Evolutionary conservation across 495 filamentous ascomycete species (phyloP).

Genomic region (Penicillium parvum): DNA sequence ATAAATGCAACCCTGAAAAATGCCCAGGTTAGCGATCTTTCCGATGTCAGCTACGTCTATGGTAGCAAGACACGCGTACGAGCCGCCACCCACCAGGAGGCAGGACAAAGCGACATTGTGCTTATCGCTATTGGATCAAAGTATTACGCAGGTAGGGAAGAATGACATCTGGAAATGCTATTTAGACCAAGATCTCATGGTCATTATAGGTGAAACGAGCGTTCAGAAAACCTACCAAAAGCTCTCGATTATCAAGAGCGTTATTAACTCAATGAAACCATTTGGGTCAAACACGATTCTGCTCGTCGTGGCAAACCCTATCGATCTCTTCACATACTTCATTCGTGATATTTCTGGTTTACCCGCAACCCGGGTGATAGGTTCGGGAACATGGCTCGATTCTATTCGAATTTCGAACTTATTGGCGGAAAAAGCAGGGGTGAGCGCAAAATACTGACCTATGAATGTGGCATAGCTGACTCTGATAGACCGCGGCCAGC

Average conservation of each 20-base stretch:
- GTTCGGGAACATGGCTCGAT: slow-evolving; percentile 1
- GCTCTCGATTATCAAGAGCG: slow-evolving; percentile 30
- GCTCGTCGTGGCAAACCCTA: slow-evolving; percentile 44
- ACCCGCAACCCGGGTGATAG: background rate
- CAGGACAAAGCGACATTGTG: slow-evolving; percentile 41
- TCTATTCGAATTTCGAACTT: background rate
- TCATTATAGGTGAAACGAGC: slow-evolving; percentile 34
- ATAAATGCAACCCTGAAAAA: slow-evolving; percentile 29
- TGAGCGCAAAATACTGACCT: background rate
- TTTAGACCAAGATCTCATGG: background rate
- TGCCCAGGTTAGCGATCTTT: slow-evolving; percentile 44
- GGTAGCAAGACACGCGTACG: slow-evolving; percentile 28
- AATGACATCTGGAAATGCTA: slow-evolving; percentile 3
- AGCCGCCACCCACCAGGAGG: slow-evolving; percentile 34
- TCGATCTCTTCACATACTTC: slow-evolving; percentile 43
- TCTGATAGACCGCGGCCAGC: slow-evolving; percentile 12
- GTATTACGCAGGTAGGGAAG: slow-evolving; percentile 8
- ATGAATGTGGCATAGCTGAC: background rate
- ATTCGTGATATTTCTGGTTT: slow-evolving; percentile 32
- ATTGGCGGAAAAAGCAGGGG: background rate
- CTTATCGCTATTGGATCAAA: slow-evolving; percentile 45
- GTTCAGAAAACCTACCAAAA: slow-evolving; percentile 39
- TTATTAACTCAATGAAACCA: slow-evolving; percentile 34
- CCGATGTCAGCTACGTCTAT: slow-evolving; percentile 34
- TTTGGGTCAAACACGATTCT: slow-evolving; percentile 34